Conservation (phyloP, 768 basidiomycete genomes). For the Fomitopsis pulvina region DNA sequence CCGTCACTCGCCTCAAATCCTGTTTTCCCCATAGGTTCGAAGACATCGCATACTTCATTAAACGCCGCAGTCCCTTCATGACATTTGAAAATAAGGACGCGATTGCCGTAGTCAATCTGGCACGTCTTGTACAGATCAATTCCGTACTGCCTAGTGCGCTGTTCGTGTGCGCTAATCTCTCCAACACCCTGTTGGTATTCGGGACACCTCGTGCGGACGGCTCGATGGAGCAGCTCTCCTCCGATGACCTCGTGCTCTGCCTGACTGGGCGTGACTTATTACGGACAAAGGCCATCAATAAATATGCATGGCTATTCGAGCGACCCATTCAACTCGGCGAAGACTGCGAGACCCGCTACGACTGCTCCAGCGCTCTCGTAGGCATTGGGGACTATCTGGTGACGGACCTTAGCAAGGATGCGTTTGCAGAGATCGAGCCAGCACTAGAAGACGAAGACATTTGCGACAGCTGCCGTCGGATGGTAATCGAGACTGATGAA, state of each 20-base stretch:
- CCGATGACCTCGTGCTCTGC: background rate
- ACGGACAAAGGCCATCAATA: background rate
- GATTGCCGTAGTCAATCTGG: slow-evolving; percentile 6
- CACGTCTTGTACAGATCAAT: slow-evolving; percentile 4
- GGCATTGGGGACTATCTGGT: too few species aligned
- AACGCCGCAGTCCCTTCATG: background rate
- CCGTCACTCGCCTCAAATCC: background rate
- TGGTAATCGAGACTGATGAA: too few species aligned
- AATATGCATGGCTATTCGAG: too few species aligned
- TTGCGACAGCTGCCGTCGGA: too few species aligned
- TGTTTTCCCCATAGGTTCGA: background rate
- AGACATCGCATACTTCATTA: background rate
- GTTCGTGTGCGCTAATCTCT: background rate
- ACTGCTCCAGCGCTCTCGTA: too few species aligned
- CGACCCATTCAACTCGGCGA: too few species aligned
- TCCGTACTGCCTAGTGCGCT: slow-evolving; percentile 9
- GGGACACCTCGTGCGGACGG: too few species aligned
- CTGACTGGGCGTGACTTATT: background rate
- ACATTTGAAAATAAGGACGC: background rate
- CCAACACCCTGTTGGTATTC: background rate
- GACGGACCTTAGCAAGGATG: too few species aligned
- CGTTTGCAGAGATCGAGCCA: too few species aligned
- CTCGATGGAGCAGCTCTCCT: background rate
- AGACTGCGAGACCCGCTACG: too few species aligned
- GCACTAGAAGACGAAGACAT: too few species aligned